Conservation (phyloP, 1,139 yeast species). For the Blastobotrys aristatus region DNA sequence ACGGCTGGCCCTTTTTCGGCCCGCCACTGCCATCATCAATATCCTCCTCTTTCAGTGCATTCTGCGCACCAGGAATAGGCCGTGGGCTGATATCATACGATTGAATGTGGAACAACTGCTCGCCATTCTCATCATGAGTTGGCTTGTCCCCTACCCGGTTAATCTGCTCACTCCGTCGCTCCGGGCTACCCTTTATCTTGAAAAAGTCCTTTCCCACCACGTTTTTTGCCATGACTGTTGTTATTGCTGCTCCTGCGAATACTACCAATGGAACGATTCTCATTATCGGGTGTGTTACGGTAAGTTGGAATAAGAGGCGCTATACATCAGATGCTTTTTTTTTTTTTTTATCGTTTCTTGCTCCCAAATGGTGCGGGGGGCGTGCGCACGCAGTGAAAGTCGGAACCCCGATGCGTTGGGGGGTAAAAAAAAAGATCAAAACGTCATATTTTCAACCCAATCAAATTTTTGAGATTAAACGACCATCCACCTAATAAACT, state of each 20-base stretch:
- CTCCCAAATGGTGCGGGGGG: too few species aligned
- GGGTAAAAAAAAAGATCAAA: too few species aligned
- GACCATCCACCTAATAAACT: too few species aligned
- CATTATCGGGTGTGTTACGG: too few species aligned
- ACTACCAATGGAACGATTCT: too few species aligned
- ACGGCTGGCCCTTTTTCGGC: slow-evolving; percentile 31
- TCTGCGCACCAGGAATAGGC: slow-evolving; percentile 6
- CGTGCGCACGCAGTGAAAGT: too few species aligned
- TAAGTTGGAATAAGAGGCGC: too few species aligned
- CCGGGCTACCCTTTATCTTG: slow-evolving; percentile 1
- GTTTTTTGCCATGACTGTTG: slow-evolving; percentile 5
- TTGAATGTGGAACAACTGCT: slow-evolving; percentile 20
- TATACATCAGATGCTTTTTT: too few species aligned
- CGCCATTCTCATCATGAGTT: slow-evolving; percentile 14
- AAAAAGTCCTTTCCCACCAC: not conserved
- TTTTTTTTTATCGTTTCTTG: too few species aligned
- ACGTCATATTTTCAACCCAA: not conserved
- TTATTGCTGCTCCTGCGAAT: too few species aligned
- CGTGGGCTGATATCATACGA: slow-evolving; percentile 8
- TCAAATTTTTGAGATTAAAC: not conserved
- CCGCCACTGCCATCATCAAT: slow-evolving; percentile 26
- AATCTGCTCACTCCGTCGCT: slow-evolving; percentile 1
- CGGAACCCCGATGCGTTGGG: too few species aligned
- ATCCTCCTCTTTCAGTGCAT: slow-evolving; percentile 1
- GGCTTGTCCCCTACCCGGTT: slow-evolving; percentile 14